Conservation (phyloP, 495 filamentous ascomycete species). For the Penicillium canariense region DNA sequence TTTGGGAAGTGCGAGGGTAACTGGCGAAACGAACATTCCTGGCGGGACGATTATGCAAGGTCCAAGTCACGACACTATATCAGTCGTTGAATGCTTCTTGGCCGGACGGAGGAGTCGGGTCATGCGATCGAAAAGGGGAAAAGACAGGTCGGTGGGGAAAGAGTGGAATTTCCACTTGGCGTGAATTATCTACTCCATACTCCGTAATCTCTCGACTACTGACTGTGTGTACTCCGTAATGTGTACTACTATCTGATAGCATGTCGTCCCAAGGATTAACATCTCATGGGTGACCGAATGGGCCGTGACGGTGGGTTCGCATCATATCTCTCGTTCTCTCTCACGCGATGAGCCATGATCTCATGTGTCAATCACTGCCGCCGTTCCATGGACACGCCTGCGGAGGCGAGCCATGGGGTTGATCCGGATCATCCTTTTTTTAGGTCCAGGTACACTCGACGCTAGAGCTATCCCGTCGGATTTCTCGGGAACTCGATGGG, state of each 20-base stretch:
- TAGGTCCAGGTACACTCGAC: neutral
- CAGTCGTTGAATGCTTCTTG: neutral
- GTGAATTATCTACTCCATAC: neutral
- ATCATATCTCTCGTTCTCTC: neutral
- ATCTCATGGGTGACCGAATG: neutral
- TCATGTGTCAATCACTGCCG: neutral
- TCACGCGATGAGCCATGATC: neutral
- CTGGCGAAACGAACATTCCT: constrained; percentile 8
- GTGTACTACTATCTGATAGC: constrained; percentile 8
- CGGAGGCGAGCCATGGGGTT: neutral
- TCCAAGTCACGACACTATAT: neutral
- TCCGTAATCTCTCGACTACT: neutral
- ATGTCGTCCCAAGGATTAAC: constrained; percentile 3
- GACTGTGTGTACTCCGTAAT: neutral
- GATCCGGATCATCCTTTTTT: neutral
- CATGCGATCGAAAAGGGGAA: neutral
- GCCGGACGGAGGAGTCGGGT: neutral
- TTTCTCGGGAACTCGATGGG: neutral
- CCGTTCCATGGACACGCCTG: constrained; percentile 3
- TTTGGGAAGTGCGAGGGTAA: neutral
- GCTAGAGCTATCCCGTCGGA: no score
- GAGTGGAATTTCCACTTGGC: constrained; percentile 2
- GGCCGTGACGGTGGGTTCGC: constrained; percentile 8
- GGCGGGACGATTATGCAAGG: constrained; percentile 8
- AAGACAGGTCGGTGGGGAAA: constrained; percentile 1